A percentile compares a stretch with the other conserved stretches of the same genome.
phyloP scores from a whole-genome alignment of 2,329 filamentous ascomycete species.

The Paracoccidioides lutzii region DNA sequence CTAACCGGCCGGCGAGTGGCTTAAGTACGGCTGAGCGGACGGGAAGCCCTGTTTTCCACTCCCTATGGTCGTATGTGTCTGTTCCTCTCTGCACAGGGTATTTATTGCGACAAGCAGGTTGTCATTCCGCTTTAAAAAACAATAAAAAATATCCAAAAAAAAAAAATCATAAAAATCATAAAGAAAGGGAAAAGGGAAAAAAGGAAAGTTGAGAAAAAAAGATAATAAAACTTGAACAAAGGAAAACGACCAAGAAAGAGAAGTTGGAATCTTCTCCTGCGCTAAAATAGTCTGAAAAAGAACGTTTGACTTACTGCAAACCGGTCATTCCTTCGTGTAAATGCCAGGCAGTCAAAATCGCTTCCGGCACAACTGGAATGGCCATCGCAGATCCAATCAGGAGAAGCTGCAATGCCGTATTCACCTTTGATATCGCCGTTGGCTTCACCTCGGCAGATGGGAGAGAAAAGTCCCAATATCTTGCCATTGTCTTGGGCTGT shows the following conservation, averaged over 20 bases:
- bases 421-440: slow-evolving; percentile 47
- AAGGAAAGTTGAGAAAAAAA: background rate
- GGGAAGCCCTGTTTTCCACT: slow-evolving; percentile 38
- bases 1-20: slow-evolving; percentile 36
- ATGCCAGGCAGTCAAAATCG: slow-evolving; percentile 42
- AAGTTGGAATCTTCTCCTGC: no score
- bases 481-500: slow-evolving; percentile 75
- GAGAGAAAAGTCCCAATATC: slow-evolving; percentile 96
- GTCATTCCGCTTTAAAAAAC: background rate
- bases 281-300: slow-evolving; percentile 1
- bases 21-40: slow-evolving; percentile 39
- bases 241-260: no score
- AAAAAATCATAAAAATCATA: background rate
- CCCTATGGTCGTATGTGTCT: slow-evolving; percentile 34
- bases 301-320: slow-evolving; percentile 27
- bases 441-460: slow-evolving; percentile 40
- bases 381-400: slow-evolving; percentile 76
- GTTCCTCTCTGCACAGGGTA: background rate
- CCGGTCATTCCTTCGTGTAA: slow-evolving; percentile 48
- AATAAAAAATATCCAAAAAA: background rate
- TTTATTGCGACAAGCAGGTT: slow-evolving; percentile 10
- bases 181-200: background rate
- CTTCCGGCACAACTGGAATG: slow-evolving; percentile 55
- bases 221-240: no score
- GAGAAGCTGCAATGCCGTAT: slow-evolving; percentile 81